Percentiles rank a stretch among this genome's conserved stretches.
Evolutionary conservation across 257 asterid species (phyloP).

Genomic region (Henckelia pumila): DNA sequence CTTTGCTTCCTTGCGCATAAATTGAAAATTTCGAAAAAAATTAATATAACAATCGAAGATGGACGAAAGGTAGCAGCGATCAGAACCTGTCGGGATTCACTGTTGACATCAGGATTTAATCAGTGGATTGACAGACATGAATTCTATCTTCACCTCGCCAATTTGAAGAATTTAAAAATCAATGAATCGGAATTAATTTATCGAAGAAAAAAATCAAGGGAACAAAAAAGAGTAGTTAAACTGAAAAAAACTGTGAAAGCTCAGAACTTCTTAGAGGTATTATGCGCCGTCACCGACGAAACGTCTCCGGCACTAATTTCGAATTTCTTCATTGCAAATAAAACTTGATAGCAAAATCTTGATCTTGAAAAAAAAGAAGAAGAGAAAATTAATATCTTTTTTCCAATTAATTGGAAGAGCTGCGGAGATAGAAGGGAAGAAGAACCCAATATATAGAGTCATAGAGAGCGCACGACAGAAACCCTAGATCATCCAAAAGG

Average conservation of each 20-base stretch:
- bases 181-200: neutral
- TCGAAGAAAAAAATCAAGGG: too few relatives aligned
- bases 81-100: constrained; percentile 43
- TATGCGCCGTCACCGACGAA: constrained; percentile 29
- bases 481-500: constrained; percentile 12
- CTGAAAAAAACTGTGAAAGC: neutral
- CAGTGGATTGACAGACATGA: constrained; percentile 36
- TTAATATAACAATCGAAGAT: neutral
- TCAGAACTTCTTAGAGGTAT: constrained; percentile 38
- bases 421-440: neutral
- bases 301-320: constrained; percentile 24
- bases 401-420: neutral
- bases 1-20: constrained; percentile 9
- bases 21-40: neutral
- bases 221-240: neutral
- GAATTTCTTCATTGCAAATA: constrained; percentile 26
- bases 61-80: constrained; percentile 17
- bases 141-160: constrained; percentile 31
- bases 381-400: too few relatives aligned
- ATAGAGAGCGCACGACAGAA: neutral
- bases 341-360: neutral
- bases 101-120: constrained; percentile 22
- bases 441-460: neutral
- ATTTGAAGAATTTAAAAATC: neutral
- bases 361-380: too few relatives aligned